Conservation (phyloP, 2,329 filamentous ascomycete genomes). For the Stachybotrys chlorohalonatus region DNA sequence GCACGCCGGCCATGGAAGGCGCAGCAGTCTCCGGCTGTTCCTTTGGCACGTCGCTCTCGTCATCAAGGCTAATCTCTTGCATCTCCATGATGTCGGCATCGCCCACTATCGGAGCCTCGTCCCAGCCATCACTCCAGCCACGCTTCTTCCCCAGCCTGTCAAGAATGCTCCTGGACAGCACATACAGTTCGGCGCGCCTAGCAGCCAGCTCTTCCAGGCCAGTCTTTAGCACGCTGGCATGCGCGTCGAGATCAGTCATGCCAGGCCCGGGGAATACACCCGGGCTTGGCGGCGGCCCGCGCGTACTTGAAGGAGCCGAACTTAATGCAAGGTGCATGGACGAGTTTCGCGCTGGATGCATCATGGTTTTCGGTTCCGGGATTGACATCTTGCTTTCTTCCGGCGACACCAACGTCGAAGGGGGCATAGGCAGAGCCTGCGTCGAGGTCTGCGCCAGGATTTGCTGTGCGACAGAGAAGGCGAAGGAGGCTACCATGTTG, state of each 20-base stretch:
- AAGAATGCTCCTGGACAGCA: slow-evolving; percentile 71
- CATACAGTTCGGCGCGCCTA: slow-evolving; percentile 70
- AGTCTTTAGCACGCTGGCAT: slow-evolving; percentile 43
- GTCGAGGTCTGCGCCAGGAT: slow-evolving; percentile 68
- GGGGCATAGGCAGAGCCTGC: slow-evolving; percentile 56
- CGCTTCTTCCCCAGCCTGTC: slow-evolving; percentile 62
- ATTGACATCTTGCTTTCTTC: slow-evolving; percentile 54
- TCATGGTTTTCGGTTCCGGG: slow-evolving; percentile 61
- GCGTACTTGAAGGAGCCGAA: slow-evolving; percentile 19
- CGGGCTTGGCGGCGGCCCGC: slow-evolving; percentile 37
- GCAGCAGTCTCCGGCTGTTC: slow-evolving; percentile 3
- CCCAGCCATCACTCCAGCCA: slow-evolving; percentile 73
- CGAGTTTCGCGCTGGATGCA: slow-evolving; percentile 57
- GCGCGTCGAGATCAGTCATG: slow-evolving; percentile 29
- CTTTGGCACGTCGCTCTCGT: slow-evolving; percentile 17
- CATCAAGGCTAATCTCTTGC: slow-evolving; percentile 49
- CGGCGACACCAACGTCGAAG: slow-evolving; percentile 39
- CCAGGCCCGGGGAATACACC: slow-evolving; percentile 42
- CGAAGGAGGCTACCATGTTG: slow-evolving; percentile 69
- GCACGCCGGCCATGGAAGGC: slow-evolving; percentile 23
- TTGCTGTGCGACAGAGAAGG: slow-evolving; percentile 67
- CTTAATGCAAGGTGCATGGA: slow-evolving; percentile 45
- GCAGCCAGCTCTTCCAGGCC: slow-evolving; percentile 78
- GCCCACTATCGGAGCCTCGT: slow-evolving; percentile 43
- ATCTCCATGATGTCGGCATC: slow-evolving; percentile 36